Evolutionary conservation across 2,329 filamentous ascomycete species (phyloP), one percentile per base, ranked within the genome.

Genomic region (Fusarium dlaminii): DNA sequence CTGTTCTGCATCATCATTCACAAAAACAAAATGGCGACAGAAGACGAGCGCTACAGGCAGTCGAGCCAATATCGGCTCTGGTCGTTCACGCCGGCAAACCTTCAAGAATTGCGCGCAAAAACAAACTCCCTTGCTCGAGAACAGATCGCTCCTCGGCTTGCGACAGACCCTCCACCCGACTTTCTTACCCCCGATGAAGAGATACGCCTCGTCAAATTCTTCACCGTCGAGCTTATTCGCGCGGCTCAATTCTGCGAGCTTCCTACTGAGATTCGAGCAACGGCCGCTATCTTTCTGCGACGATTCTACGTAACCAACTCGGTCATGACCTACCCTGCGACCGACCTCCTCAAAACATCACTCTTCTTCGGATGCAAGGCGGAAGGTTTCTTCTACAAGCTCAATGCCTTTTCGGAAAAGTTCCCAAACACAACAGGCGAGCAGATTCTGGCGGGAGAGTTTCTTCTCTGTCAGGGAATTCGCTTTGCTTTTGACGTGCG

Each of bases 281-380:
- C 95, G 12, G 94, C 94, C 8, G 93, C 96, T 70, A 91, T 97
- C 79, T 98, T 97, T 81, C 89, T 99, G 68, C 93, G 94, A 63
- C 93, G 96, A 66, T 98, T 99, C 87, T 99, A 98, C 85, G 89
- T 98, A 42, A 96, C 93, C 79, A 98, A 98, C 84, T 97, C 94
- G 45, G 90, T 95, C 79, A 98, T 98, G 94, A 98, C 95, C 36
- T 98, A 99, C 81, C 94, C 96, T 71, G 96, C 95, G 0, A 93
- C 94, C 71, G 92, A 94, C 72, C 93, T 98, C 75, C 91, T 97
- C 81, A 94, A 95, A 80, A 96, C 95, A 36, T 94, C 93, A 40
- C 89, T 99, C 62, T 98, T 97, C 86, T 93, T 99, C 73, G 95
- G 95, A 15, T 95, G 92, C 78, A 99, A 99, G 84, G 94, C 94